These are phyloP conservation scores for Spergularia bocconei DNA, from an alignment of 148 eudicot genomes.

Conservation along the genomic window DNA sequence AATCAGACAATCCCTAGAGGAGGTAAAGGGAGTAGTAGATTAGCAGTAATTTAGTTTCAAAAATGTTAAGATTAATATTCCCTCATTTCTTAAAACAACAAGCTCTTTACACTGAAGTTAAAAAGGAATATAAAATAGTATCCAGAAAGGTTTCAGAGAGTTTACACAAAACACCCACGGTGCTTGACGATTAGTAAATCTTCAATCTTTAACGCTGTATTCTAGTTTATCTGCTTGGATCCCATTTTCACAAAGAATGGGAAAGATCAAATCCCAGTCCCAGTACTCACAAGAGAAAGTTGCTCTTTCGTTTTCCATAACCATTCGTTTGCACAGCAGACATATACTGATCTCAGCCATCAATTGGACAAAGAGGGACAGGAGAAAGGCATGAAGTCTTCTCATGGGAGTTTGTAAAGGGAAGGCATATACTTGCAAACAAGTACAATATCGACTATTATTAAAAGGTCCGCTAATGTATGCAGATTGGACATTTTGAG, in stretches of 20 bases:
- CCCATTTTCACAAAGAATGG: not conserved
- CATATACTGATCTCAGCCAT: too few relatives aligned
- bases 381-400: not conserved
- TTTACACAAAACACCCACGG: not conserved
- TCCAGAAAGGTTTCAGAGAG: slow-evolving; percentile 1
- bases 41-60: not conserved
- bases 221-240: not conserved
- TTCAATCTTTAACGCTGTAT: not conserved
- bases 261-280: not conserved
- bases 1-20: not conserved
- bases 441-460: not conserved
- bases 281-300: not conserved
- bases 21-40: not conserved
- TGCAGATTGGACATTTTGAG: too few relatives aligned
- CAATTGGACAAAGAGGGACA: not conserved
- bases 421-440: not conserved
- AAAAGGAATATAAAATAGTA: not conserved
- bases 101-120: not conserved
- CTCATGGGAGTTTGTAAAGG: not conserved
- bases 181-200: not conserved
- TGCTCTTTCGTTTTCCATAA: not conserved
- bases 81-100: not conserved
- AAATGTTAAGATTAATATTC: not conserved
- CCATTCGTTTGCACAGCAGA: too few relatives aligned
- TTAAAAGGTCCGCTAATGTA: too few relatives aligned